Percentiles rank a stretch among this genome's conserved stretches.
These are phyloP conservation scores for Pythium insidiosum DNA, from an alignment of 352 stramenopile species.

Conservation along the genomic window DNA sequence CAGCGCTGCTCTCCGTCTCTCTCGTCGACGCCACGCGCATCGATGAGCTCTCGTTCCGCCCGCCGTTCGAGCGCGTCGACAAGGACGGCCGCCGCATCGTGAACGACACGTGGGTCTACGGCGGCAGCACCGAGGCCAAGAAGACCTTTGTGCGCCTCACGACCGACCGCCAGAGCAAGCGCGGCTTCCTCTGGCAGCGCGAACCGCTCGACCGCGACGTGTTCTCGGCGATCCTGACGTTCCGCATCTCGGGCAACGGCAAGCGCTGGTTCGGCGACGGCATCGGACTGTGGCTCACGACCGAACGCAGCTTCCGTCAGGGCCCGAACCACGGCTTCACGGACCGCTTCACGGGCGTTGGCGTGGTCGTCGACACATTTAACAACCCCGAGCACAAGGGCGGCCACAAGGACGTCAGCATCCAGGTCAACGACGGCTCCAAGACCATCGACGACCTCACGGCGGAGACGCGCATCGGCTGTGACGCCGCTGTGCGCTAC, in stretches of 20 bases:
- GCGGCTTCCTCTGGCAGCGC: conserved; percentile 72
- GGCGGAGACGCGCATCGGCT: conserved; percentile 53
- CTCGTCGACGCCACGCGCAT: conserved; percentile 23
- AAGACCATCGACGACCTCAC: conserved; percentile 66
- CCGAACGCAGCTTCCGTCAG: conserved; percentile 38
- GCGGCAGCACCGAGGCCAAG: conserved; percentile 68
- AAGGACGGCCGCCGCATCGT: conserved; percentile 48
- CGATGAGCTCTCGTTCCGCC: conserved; percentile 71
- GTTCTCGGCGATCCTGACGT: conserved; percentile 63
- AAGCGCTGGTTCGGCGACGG: conserved; percentile 83
- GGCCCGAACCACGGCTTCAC: conserved; percentile 75
- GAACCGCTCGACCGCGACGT: conserved; percentile 38
- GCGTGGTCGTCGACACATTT: conserved; percentile 81
- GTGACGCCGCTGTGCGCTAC: conserved; percentile 72
- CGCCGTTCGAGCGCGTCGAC: conserved; percentile 64
- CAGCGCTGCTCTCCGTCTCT: conserved; percentile 21
- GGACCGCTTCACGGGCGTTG: conserved; percentile 66
- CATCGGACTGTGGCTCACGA: conserved; percentile 78
- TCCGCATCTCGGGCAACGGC: conserved; percentile 75
- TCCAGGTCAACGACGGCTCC: conserved; percentile 75
- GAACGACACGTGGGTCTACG: conserved; percentile 70
- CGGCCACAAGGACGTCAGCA: conserved; percentile 77
- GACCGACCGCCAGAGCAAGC: conserved; percentile 83
- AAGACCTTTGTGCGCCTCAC: conserved; percentile 86
- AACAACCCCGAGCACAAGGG: conserved; percentile 77